Evolutionary conservation across 768 basidiomycete species (phyloP), one percentile per base, ranked within the genome.

Genomic region (Nidula microcarpa): DNA sequence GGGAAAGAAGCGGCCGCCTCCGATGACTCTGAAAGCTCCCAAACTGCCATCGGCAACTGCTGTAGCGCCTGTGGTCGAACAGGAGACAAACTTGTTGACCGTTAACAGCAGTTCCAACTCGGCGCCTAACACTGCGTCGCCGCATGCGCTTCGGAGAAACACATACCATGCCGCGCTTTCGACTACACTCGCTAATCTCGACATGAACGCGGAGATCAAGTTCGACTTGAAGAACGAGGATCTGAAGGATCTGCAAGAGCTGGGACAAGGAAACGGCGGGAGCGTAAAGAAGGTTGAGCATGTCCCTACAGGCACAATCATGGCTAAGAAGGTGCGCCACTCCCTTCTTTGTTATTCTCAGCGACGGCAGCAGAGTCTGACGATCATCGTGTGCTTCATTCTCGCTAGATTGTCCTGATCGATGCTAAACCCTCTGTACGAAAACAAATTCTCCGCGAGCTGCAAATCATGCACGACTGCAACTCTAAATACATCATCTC

Each of bases 381-480:
- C 3, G 23, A 43, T 47, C 34, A 33, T 44, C 44, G 23, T 37
- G 18, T 35, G 41, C 49, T 17, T 41, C 7, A 33, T 33, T 53
- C 17, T 55, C 48, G 43, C 30, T 62, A 96, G 94, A 92, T 94
- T 66, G 93, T 97, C 32, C 84, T 95, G 56, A 96, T 97, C 68
- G 94, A 96, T 71, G 94, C 94, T 33, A 98, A 98, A 67, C 96
- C 94, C 8, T 83, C 92, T 2, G 93, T 98, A 33, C 81, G 95
- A 57, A 99, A 98, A 68, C 97, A 99, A 74, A 98, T 99, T 62
- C 77, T 98, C 36, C 87, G 97, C 49, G 97, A 99, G 67, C 76
- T 99, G 59, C 96, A 98, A 62, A 98, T 99, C 76, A 96, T 98
- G 96, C 93, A 98, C 68, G 91, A 97, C 70, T 98, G 96, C 72